Conservation (phyloP, 2,329 filamentous ascomycete species). For the Colletotrichum lini region DNA sequence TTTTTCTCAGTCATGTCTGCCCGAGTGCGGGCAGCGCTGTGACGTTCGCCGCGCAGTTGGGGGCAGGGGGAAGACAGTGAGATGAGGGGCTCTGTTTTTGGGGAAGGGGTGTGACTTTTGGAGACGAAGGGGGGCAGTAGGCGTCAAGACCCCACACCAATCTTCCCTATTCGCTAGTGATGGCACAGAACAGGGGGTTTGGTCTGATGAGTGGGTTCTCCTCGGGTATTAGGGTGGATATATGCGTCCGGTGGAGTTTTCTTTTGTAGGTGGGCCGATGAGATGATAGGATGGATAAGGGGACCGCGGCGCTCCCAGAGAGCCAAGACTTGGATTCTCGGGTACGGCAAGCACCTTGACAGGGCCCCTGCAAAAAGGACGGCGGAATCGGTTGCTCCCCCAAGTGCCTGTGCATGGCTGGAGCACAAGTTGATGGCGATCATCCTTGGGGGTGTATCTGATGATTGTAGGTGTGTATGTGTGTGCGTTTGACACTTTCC, state of each 20-base stretch:
- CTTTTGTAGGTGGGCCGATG: conserved; percentile 22
- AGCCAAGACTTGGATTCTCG: conserved; percentile 29
- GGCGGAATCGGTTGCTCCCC: not conserved
- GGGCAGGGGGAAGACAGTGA: conserved; percentile 1
- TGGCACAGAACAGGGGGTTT: conserved; percentile 14
- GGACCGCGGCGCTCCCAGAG: conserved; percentile 17
- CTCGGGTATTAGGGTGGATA: conserved; percentile 40
- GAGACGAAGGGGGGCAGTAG: not conserved
- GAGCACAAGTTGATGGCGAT: not conserved
- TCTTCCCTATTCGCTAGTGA: conserved; percentile 1
- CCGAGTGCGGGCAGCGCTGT: conserved; percentile 21
- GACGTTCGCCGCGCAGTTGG: conserved; percentile 28
- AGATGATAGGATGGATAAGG: conserved; percentile 37
- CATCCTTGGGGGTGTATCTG: not conserved
- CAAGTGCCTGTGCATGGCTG: not conserved
- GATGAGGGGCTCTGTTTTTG: conserved; percentile 1
- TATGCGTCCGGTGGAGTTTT: conserved; percentile 18
- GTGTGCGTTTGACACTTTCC: not conserved
- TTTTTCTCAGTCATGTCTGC: not conserved
- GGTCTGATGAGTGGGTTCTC: conserved; percentile 29
- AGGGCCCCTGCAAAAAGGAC: conserved; percentile 7
- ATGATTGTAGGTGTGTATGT: not conserved
- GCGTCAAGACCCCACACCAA: not conserved
- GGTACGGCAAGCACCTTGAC: conserved; percentile 14
- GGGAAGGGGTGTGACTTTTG: not conserved